phyloP scores from a whole-genome alignment of 257 asterid genomes.

The Nyctanthes arbortristis region DNA sequence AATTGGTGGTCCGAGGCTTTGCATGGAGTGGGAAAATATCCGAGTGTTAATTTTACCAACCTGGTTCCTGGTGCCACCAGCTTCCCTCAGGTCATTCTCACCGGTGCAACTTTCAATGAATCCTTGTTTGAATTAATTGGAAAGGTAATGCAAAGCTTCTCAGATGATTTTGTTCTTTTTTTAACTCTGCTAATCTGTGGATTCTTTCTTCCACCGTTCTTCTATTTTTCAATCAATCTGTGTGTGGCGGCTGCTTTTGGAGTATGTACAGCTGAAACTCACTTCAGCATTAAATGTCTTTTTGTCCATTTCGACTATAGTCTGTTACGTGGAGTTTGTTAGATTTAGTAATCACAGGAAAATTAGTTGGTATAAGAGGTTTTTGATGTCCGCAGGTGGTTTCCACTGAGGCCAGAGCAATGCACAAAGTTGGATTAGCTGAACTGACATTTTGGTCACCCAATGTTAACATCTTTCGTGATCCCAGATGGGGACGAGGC shows the following conservation, averaged over 20 bases:
- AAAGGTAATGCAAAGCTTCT: conserved; percentile 27
- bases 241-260: neutral
- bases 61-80: conserved; percentile 54
- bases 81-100: conserved; percentile 53
- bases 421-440: conserved; percentile 87
- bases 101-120: conserved; percentile 52
- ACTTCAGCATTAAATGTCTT: neutral
- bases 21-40: conserved; percentile 55
- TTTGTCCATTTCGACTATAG: neutral
- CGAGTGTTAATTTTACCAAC: conserved; percentile 29
- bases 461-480: conserved; percentile 82
- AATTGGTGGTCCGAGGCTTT: conserved; percentile 62
- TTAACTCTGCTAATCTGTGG: neutral
- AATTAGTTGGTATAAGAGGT: conserved; percentile 10
- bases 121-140: conserved; percentile 45
- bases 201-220: no score
- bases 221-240: no score
- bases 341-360: neutral
- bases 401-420: conserved; percentile 95
- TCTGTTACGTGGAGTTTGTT: neutral
- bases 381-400: conserved; percentile 59
- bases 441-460: conserved; percentile 98
- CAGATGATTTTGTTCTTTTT: neutral
- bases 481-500: conserved; percentile 99
- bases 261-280: neutral